Evolutionary conservation across 2,329 filamentous ascomycete genomes (phyloP).

Genomic region (Fulvia fulva): DNA sequence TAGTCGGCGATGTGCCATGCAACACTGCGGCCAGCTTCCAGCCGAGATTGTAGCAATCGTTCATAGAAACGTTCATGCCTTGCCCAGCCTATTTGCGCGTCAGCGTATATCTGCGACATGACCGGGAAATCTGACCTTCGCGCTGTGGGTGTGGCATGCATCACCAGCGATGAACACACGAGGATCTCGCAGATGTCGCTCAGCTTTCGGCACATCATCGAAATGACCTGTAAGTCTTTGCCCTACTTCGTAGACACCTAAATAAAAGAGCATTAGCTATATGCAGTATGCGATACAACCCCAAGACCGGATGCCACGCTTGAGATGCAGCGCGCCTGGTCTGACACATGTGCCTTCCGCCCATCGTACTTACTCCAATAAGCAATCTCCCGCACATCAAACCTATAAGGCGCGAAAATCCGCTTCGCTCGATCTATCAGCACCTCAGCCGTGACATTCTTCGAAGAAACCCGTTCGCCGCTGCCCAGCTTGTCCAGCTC

Average conservation of each 20-base stretch:
- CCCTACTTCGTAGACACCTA: constrained; percentile 55
- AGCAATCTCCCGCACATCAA: constrained; percentile 61
- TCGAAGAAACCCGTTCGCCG: constrained; percentile 52
- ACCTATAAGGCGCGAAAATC: constrained; percentile 63
- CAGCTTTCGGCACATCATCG: constrained; percentile 54
- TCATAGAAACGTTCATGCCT: constrained; percentile 70
- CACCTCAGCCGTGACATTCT: constrained; percentile 59
- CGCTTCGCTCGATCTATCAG: constrained; percentile 61
- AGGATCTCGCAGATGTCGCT: constrained; percentile 50
- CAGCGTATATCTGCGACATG: not conserved
- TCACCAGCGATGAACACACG: constrained; percentile 69
- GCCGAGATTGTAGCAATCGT: constrained; percentile 58
- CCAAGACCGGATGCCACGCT: no score
- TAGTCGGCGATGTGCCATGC: constrained; percentile 28
- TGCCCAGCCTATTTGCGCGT: constrained; percentile 35
- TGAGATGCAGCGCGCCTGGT: no score
- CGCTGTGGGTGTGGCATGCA: constrained; percentile 52
- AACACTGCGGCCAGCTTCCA: constrained; percentile 53
- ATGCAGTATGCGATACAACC: no score
- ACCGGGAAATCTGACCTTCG: constrained; percentile 53
- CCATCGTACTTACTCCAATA: no score
- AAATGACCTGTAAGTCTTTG: constrained; percentile 62
- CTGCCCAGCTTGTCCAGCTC: constrained; percentile 39
- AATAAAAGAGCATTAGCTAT: no score
- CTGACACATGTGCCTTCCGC: no score